phyloP scores from a whole-genome alignment of 2,329 filamentous ascomycete species.

The Ustilaginoidea virens region DNA sequence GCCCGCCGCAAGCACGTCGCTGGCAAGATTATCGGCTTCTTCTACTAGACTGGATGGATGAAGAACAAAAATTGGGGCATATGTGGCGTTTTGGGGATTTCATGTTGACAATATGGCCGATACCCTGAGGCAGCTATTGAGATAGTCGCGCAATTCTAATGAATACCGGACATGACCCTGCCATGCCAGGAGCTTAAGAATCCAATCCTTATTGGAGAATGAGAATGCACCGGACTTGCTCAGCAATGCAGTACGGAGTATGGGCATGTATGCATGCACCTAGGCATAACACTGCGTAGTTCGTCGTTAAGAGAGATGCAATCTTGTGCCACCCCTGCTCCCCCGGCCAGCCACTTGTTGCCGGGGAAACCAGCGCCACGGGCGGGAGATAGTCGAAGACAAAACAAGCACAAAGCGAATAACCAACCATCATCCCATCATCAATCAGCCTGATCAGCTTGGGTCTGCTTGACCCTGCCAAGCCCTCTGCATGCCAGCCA shows the following conservation, averaged over 20 bases:
- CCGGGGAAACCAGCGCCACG: constrained; percentile 6
- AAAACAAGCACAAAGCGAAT: constrained; percentile 2
- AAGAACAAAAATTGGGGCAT: constrained; percentile 16
- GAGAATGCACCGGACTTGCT: no score
- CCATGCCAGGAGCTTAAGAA: constrained; percentile 20
- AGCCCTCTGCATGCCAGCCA: no score
- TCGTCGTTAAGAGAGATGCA: no score
- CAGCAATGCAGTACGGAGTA: no score
- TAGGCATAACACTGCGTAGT: no score
- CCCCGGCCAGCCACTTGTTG: no score
- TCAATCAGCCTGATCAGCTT: no score
- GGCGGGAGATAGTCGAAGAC: not conserved
- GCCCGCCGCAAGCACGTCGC: constrained; percentile 96
- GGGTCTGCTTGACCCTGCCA: no score
- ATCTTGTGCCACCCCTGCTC: no score
- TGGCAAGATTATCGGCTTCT: constrained; percentile 99
- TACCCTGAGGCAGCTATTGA: constrained; percentile 15
- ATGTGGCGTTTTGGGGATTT: constrained; percentile 20
- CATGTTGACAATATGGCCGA: constrained; percentile 21
- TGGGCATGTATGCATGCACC: no score
- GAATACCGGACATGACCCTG: constrained; percentile 11
- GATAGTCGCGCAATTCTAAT: constrained; percentile 15
- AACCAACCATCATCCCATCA: not conserved
- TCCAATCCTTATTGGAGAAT: no score
- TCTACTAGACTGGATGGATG: constrained; percentile 54